phyloP scores from a whole-genome alignment of 2,329 filamentous ascomycete species.

The Pestalotiopsis fici region DNA sequence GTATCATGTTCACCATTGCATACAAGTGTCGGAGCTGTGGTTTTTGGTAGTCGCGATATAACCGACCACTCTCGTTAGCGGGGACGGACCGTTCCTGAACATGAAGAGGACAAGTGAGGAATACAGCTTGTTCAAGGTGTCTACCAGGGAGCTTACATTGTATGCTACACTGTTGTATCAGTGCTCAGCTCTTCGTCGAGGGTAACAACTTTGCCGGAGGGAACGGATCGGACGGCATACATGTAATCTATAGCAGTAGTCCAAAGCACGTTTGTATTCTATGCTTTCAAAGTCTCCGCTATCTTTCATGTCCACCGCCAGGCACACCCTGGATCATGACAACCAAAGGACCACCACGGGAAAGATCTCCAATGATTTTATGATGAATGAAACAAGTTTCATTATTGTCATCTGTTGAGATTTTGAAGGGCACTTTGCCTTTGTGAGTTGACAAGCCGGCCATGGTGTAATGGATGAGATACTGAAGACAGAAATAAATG shows the following conservation, averaged over 20 bases:
- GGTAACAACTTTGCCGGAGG: neutral
- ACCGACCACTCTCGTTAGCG: conserved; percentile 16
- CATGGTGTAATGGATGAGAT: neutral
- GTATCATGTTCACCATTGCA: conserved; percentile 27
- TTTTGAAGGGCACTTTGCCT: neutral
- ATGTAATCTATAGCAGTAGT: neutral
- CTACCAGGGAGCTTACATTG: neutral
- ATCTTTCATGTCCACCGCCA: neutral
- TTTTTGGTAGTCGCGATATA: conserved; percentile 18
- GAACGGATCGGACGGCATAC: neutral
- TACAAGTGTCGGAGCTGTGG: conserved; percentile 13
- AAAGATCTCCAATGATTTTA: neutral
- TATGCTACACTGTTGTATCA: neutral
- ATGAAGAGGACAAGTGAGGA: neutral
- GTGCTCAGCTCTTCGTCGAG: neutral
- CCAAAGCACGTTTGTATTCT: neutral
- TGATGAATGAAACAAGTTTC: neutral
- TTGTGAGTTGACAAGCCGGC: neutral
- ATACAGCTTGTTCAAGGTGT: neutral
- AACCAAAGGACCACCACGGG: neutral
- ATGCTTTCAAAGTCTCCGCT: neutral
- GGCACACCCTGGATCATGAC: neutral
- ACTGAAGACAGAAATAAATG: neutral
- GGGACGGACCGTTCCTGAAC: conserved; percentile 20
- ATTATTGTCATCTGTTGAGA: neutral